Conservation (phyloP, 352 stramenopile species). For the Albugo candida region DNA sequence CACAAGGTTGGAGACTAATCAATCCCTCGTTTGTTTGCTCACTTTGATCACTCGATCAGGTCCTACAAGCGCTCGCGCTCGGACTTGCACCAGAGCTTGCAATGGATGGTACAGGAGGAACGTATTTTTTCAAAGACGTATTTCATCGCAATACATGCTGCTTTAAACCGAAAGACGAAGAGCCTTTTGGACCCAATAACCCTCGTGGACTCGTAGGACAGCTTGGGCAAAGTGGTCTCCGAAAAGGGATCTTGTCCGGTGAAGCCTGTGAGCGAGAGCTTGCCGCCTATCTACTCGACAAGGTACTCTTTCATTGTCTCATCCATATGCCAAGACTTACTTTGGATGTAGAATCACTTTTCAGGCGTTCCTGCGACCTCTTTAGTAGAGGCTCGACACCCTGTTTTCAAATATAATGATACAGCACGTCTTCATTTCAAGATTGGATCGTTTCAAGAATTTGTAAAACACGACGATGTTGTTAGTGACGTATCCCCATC, state of each 20-base stretch:
- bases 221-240: slow-evolving; percentile 61
- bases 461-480: slow-evolving; percentile 86
- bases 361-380: slow-evolving; percentile 59
- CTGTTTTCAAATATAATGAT: slow-evolving; percentile 55
- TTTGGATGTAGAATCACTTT: slow-evolving; percentile 62
- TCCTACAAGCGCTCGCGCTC: slow-evolving; percentile 80
- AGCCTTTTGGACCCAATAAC: slow-evolving; percentile 96
- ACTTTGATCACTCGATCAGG: slow-evolving; percentile 10
- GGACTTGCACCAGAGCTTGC: slow-evolving; percentile 82
- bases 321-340: slow-evolving; percentile 11
- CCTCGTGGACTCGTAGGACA: slow-evolving; percentile 81
- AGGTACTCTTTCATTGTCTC: slow-evolving; percentile 13
- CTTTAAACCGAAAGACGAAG: slow-evolving; percentile 98
- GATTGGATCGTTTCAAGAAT: slow-evolving; percentile 94
- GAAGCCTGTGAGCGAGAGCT: slow-evolving; percentile 94
- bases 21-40: background rate
- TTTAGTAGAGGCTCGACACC: slow-evolving; percentile 49
- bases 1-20: slow-evolving; percentile 26
- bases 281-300: slow-evolving; percentile 93
- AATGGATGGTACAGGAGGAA: slow-evolving; percentile 93
- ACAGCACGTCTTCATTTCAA: slow-evolving; percentile 66
- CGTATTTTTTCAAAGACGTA: slow-evolving; percentile 94
- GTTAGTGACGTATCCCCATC: slow-evolving; percentile 86
- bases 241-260: slow-evolving; percentile 86
- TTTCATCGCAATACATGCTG: slow-evolving; percentile 86